Conservation (phyloP, 2,329 filamentous ascomycete genomes). For the Cadophora gregata region DNA sequence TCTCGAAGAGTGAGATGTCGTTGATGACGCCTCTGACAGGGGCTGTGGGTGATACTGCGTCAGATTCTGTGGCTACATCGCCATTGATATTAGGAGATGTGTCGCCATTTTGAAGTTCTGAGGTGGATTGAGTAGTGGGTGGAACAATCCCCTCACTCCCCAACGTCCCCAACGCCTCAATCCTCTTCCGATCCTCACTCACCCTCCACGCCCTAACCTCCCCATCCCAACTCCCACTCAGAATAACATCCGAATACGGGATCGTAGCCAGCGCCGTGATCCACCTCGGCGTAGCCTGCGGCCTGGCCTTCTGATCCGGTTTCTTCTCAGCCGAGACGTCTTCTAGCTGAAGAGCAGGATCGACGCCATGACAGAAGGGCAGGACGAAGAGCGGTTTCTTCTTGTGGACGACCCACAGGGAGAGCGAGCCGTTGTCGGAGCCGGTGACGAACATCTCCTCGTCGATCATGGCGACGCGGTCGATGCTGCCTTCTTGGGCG, state of each 20-base stretch:
- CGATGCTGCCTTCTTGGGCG: conserved; percentile 79
- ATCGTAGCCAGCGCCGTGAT: conserved; percentile 88
- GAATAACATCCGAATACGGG: conserved; percentile 87
- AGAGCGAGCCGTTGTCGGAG: conserved; percentile 86
- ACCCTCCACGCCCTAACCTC: conserved; percentile 85
- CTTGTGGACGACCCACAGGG: conserved; percentile 87
- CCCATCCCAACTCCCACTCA: conserved; percentile 96
- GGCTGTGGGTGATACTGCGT: conserved; percentile 27
- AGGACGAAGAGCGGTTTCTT: conserved; percentile 91
- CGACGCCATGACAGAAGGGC: conserved; percentile 82
- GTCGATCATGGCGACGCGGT: conserved; percentile 88
- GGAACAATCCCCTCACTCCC: conserved; percentile 42
- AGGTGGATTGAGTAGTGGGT: neutral
- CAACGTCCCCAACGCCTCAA: conserved; percentile 75
- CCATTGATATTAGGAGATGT: conserved; percentile 23
- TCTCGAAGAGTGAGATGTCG: conserved; percentile 85
- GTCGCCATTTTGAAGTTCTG: conserved; percentile 10
- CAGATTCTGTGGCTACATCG: neutral
- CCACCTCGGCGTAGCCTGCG: conserved; percentile 76
- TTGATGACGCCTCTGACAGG: conserved; percentile 75
- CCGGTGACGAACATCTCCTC: conserved; percentile 91
- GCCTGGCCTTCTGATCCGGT: conserved; percentile 63
- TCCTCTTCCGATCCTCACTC: conserved; percentile 78
- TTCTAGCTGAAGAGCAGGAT: conserved; percentile 70
- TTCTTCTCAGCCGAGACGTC: conserved; percentile 76